Evolutionary conservation across 78 protist genomes (phyloP).

Genomic region (Diacronema lutheri): DNA sequence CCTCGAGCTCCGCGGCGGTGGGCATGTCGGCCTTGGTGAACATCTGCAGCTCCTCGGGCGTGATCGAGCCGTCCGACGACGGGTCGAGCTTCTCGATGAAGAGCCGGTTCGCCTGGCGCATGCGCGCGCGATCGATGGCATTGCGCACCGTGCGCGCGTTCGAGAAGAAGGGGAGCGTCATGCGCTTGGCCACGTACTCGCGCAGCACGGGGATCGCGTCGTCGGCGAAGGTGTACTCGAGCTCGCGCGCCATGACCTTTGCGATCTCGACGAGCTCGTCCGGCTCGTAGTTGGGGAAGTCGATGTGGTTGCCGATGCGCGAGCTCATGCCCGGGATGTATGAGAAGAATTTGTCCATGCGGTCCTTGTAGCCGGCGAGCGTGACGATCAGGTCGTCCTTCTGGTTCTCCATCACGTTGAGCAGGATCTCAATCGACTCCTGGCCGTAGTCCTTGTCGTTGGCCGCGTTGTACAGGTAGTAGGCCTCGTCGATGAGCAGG

Average conservation of each 20-base stretch:
- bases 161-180: neutral
- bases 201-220: neutral
- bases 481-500: conserved; percentile 20
- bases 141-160: conserved; percentile 29
- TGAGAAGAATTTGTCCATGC: neutral
- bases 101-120: neutral
- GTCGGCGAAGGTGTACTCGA: neutral
- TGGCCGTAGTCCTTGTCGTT: conserved; percentile 25
- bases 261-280: conserved; percentile 15
- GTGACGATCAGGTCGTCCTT: conserved; percentile 18
- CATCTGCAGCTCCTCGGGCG: no score
- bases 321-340: conserved; percentile 16
- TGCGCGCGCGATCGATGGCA: conserved; percentile 25
- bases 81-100: conserved; percentile 9
- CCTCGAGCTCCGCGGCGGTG: no score
- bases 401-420: conserved; percentile 25
- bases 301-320: conserved; percentile 34
- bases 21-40: no score
- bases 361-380: conserved; percentile 27
- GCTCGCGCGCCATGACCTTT: conserved; percentile 23
- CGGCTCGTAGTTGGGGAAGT: conserved; percentile 25
- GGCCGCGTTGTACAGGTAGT: conserved; percentile 32
- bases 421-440: conserved; percentile 22
- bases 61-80: no score
- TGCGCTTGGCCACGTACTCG: neutral